Percentiles rank a stretch among this genome's conserved stretches.
Evolutionary conservation across 768 basidiomycete species (phyloP).

Genomic region (Xerocomellus chrysenteron): DNA sequence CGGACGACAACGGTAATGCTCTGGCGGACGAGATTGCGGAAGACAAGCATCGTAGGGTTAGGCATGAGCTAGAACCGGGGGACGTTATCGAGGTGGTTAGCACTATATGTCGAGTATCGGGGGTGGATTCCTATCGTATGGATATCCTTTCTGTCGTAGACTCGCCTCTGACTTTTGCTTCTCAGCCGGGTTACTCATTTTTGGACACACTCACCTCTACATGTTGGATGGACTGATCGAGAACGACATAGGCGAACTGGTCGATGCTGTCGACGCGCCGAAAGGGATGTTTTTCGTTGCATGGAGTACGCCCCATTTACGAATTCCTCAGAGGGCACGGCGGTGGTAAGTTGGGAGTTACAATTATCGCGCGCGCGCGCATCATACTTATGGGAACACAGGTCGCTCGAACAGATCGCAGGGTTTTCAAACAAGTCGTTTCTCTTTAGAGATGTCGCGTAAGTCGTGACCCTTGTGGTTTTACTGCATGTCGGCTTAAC

Average conservation of each 20-base stretch:
- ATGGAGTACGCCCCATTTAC: slow-evolving; percentile 77
- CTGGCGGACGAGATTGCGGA: slow-evolving; percentile 78
- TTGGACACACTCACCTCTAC: slow-evolving; percentile 83
- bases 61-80: slow-evolving; percentile 84
- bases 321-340: slow-evolving; percentile 76
- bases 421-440: slow-evolving; percentile 80
- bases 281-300: slow-evolving; percentile 79
- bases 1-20: slow-evolving; percentile 36
- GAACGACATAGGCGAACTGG: slow-evolving; percentile 82
- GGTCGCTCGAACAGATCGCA: slow-evolving; percentile 77
- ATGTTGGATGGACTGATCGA: slow-evolving; percentile 90
- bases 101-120: slow-evolving; percentile 85
- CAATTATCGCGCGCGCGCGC: not conserved
- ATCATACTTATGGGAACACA: slow-evolving; percentile 28
- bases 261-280: slow-evolving; percentile 85
- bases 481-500: not conserved
- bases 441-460: slow-evolving; percentile 91
- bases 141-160: not conserved
- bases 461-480: slow-evolving; percentile 31
- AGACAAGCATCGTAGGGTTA: slow-evolving; percentile 84
- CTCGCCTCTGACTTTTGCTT: not conserved
- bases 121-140: slow-evolving; percentile 90
- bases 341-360: slow-evolving; percentile 60
- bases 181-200: slow-evolving; percentile 78
- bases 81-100: slow-evolving; percentile 86